A percentile compares a stretch with the other conserved stretches of the same genome.
Evolutionary conservation across 2,329 filamentous ascomycete genomes (phyloP).

Genomic region (Stagonosporopsis rhizophila): DNA sequence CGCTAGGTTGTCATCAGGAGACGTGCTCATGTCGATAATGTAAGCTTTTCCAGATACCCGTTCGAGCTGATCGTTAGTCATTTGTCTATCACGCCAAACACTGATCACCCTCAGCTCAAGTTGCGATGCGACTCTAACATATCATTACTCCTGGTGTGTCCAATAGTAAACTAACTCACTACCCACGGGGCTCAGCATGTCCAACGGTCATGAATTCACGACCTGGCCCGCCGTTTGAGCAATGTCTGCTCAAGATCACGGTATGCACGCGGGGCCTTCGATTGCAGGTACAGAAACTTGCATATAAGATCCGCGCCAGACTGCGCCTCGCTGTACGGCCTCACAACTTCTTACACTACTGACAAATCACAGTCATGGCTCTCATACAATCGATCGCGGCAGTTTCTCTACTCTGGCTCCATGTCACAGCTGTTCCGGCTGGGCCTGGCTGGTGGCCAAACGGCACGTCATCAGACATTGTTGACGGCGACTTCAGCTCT

Average conservation of each 20-base stretch:
- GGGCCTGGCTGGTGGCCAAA: slow-evolving; percentile 34
- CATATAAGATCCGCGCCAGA: slow-evolving; percentile 5
- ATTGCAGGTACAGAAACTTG: neutral
- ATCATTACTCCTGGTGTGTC: neutral
- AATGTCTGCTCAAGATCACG: no score
- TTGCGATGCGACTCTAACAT: neutral
- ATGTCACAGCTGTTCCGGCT: slow-evolving; percentile 24
- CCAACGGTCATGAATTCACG: neutral
- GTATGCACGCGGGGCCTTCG: no score
- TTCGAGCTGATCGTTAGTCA: neutral
- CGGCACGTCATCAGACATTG: slow-evolving; percentile 26
- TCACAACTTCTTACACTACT: neutral
- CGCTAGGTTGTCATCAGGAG: slow-evolving; percentile 8
- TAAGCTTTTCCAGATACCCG: neutral
- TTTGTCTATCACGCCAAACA: neutral
- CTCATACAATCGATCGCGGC: slow-evolving; percentile 21
- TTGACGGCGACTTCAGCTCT: slow-evolving; percentile 14
- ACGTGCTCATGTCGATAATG: neutral
- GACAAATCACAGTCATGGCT: slow-evolving; percentile 23
- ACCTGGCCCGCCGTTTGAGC: no score
- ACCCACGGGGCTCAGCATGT: neutral
- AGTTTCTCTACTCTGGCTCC: slow-evolving; percentile 30
- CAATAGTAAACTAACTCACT: neutral
- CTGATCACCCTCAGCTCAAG: neutral
- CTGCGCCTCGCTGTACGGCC: slow-evolving; percentile 8